Evolutionary conservation across 1,284 basidiomycete genomes (phyloP), one percentile per base, ranked within the genome.

Genomic region (Austropuccinia psidii): DNA sequence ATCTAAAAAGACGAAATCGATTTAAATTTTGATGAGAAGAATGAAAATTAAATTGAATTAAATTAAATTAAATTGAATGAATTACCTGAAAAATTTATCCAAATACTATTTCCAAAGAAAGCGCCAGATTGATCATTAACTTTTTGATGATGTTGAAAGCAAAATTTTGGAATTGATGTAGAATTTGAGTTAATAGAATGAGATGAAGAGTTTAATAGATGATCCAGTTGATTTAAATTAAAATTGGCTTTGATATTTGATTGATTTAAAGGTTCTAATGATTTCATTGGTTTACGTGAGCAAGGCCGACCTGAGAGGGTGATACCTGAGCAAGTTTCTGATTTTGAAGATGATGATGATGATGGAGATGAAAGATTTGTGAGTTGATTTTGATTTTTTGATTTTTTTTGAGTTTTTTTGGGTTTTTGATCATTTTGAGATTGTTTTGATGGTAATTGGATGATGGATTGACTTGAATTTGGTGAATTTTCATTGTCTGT

Each of bases 271-370:
- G 39, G 41, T 8, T 43, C 41, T n/a, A 29, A 24, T 4, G 55
- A 19, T 39, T 70, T 70, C 68, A 70, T 49, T n/a, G 68, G 68
- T 39, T 61, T 70, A 15, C 68, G 39, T 11, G 55, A 58, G 35
- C 68, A 70, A 21, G 68, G 68, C 31, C 61, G 58, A 5, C 68
- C 68, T 41, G 47, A 37, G 17, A 31, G 13, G 24, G 54, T 70
- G 1, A 45, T 70, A 9, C 68, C 68, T 35, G 41, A 39, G 50
- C 68, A 70, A 4, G 55, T 29, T 0, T 39, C 33, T 6, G 27
- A 21, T 45, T 45, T 45, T 31, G 47, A 33, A 1, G 47, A 27
- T 1, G 17, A 17, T 21, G 1, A 19, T 7, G 37, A 6, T 1
- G 39, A 43, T 37, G 39, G 24, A 4, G 60, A 27, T 21, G 39